These are phyloP conservation scores for Hypomyces rosellus DNA, from an alignment of 2,329 filamentous ascomycete species.

Conservation along the genomic window DNA sequence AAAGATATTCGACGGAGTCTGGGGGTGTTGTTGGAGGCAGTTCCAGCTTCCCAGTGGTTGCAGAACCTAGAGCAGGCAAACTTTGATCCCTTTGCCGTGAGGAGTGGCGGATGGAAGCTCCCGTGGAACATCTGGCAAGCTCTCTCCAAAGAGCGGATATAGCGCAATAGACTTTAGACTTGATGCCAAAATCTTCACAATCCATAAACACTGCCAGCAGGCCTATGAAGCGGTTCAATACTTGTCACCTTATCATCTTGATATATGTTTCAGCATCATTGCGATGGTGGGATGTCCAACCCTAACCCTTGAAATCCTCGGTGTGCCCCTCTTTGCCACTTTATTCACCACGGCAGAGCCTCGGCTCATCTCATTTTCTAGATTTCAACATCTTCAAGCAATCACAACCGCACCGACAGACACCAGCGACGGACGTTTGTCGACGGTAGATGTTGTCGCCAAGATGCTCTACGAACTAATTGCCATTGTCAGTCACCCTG, in stretches of 20 bases:
- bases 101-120: slow-evolving; percentile 65
- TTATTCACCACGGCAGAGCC: slow-evolving; percentile 24
- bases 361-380: slow-evolving; percentile 19
- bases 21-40: slow-evolving; percentile 71
- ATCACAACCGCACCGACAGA: too few species aligned
- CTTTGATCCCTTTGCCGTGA: slow-evolving; percentile 73
- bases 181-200: neutral
- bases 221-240: neutral
- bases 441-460: slow-evolving; percentile 17
- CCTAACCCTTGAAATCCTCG: slow-evolving; percentile 1
- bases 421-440: too few species aligned
- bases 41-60: slow-evolving; percentile 74
- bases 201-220: neutral
- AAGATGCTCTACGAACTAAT: slow-evolving; percentile 97
- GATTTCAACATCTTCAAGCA: slow-evolving; percentile 18
- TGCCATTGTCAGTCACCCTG: slow-evolving; percentile 66
- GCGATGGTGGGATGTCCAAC: neutral
- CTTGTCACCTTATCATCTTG: too few species aligned
- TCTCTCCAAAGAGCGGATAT: slow-evolving; percentile 43
- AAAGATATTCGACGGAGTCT: slow-evolving; percentile 57
- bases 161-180: neutral
- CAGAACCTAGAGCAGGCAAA: slow-evolving; percentile 69
- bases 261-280: too few species aligned
- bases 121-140: slow-evolving; percentile 67
- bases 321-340: neutral